Conservation (phyloP, 2,329 filamentous ascomycete species). For the Macrophomina tecta region DNA sequence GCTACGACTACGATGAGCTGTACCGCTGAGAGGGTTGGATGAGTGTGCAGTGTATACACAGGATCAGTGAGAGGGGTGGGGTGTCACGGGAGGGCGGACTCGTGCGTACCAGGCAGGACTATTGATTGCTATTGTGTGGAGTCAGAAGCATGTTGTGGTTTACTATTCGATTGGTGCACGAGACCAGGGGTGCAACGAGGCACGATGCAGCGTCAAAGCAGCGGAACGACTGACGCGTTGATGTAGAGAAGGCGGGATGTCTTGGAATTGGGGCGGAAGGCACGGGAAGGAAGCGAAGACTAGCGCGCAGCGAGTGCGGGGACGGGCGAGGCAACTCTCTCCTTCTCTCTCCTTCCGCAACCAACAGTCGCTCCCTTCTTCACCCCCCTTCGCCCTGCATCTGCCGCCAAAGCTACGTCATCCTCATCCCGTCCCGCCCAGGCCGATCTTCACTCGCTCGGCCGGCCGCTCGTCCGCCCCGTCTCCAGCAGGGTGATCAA, state of each 20-base stretch:
- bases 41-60: not conserved
- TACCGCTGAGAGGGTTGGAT: not conserved
- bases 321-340: not conserved
- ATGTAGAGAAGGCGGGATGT: not conserved
- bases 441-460: not conserved
- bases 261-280: not conserved
- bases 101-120: not conserved
- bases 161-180: not conserved
- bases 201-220: not conserved
- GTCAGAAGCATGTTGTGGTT: not conserved
- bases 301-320: not conserved
- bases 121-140: not conserved
- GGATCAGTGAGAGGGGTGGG: not conserved
- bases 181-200: not conserved
- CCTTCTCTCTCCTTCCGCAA: not conserved
- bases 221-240: not conserved
- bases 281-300: not conserved
- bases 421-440: not conserved
- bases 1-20: slow-evolving; percentile 27
- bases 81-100: not conserved
- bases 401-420: not conserved
- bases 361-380: not conserved
- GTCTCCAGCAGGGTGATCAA: not conserved
- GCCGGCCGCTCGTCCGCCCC: not conserved
- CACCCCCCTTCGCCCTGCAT: not conserved